Evolutionary conservation across 2,329 filamentous ascomycete species (phyloP), one percentile per base, ranked within the genome.

Genomic region (Cladophialophora exuberans): DNA sequence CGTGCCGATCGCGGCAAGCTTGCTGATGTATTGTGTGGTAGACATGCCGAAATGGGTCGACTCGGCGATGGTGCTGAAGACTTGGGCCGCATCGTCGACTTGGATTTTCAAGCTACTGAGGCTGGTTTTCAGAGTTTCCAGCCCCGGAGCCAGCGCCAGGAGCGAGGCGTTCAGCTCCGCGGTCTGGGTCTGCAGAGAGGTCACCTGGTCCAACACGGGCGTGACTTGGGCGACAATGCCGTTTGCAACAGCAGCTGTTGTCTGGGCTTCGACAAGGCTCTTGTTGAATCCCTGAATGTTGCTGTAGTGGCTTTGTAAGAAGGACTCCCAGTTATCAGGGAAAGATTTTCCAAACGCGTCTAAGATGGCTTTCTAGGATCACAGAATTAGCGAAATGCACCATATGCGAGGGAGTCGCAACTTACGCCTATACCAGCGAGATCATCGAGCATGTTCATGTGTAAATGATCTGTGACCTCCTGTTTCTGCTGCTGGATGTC

Each of bases 401-500:
- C 6, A 31, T 26, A 30, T 30, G n/a, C 31, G n/a, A 33, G 42
- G 35, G 15, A 5, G 3, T 39, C 17, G 17, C 10, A 10, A 20
- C 35, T 39, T 20, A 39, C 35, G 6, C 35, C 35, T 20, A 39
- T 39, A 11, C 35, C 35, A 10, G 35, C 15, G 3, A 39, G 35
- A 20, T 39, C 35, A 20, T 39, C 35, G 4, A 10, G 11, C 35
- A 39, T 39, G 15, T 39, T 39, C 35, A 39, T 39, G 17, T 39
- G 35, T 10, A 39, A 20, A 20, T 39, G 35, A 39, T 20, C 15
- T 20, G 35, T 9, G 3, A 39, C 35, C n/a, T 39, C 35, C 2
- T 43, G 17, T 43, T 43, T 43, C 39, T 43, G 39, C 23, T 43
- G 17, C 23, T 43, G 39, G 39, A 43, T 22, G 39, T 43, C 15